A percentile compares a stretch with the other conserved stretches of the same genome.
Conservation (phyloP, 108 stramenopile genomes). For the Cylindrotheca fusiformis region DNA sequence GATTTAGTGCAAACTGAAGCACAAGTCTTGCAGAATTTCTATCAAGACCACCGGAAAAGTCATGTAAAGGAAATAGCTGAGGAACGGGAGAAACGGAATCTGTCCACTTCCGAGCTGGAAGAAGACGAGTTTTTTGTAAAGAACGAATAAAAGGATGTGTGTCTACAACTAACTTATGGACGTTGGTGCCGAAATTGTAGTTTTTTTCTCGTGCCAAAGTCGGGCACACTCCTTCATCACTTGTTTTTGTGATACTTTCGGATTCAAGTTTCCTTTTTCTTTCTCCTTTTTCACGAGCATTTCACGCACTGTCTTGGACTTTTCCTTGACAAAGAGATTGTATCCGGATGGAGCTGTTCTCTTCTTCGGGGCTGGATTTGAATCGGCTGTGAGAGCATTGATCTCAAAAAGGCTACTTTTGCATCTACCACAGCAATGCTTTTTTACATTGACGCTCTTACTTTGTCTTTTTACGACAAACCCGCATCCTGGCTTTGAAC, state of each 20-base stretch:
- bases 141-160: not conserved
- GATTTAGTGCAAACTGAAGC: conserved; percentile 65
- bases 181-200: no score
- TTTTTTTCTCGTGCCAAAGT: conserved; percentile 56
- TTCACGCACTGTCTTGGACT: conserved; percentile 47
- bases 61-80: conserved; percentile 46
- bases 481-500: conserved; percentile 45
- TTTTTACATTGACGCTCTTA: conserved; percentile 51
- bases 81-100: conserved; percentile 44
- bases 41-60: conserved; percentile 39
- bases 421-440: conserved; percentile 73
- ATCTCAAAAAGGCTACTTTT: conserved; percentile 64
- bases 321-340: conserved; percentile 65
- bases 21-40: conserved; percentile 40
- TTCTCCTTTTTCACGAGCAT: conserved; percentile 26
- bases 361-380: conserved; percentile 43
- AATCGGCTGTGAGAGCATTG: conserved; percentile 19
- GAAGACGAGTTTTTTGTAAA: conserved; percentile 22
- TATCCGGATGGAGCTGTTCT: conserved; percentile 47
- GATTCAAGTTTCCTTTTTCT: conserved; percentile 15
- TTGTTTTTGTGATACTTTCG: conserved; percentile 53
- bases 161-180: no score
- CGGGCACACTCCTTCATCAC: conserved; percentile 80
- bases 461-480: conserved; percentile 67
- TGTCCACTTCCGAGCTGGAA: conserved; percentile 52